Percentiles rank a stretch among this genome's conserved stretches.
Evolutionary conservation across 2,329 filamentous ascomycete species (phyloP).

Genomic region (Bisporella sp.): DNA sequence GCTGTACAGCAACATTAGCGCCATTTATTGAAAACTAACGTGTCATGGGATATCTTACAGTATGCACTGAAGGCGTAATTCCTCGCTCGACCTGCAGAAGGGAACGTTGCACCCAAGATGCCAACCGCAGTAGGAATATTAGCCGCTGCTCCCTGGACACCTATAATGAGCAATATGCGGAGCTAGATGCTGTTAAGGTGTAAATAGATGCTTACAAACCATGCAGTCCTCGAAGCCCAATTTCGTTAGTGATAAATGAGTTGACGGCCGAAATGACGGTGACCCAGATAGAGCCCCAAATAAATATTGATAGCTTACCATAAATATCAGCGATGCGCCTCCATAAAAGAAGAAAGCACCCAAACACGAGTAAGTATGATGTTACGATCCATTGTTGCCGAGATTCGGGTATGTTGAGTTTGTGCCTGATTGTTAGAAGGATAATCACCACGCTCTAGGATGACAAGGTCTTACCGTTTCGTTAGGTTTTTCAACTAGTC

Average conservation of each 20-base stretch:
- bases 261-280: conserved; percentile 50
- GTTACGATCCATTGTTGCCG: conserved; percentile 29
- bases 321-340: conserved; percentile 45
- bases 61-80: conserved; percentile 65
- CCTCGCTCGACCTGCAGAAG: conserved; percentile 56
- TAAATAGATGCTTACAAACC: conserved; percentile 56
- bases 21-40: conserved; percentile 57
- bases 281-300: conserved; percentile 50
- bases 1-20: conserved; percentile 10
- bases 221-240: conserved; percentile 60
- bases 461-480: too few relatives aligned
- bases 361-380: conserved; percentile 35
- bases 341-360: conserved; percentile 40
- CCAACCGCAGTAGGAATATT: too few relatives aligned
- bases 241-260: conserved; percentile 59
- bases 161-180: conserved; percentile 13
- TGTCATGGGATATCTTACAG: conserved; percentile 54
- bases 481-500: too few relatives aligned
- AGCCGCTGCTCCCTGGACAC: conserved; percentile 57
- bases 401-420: conserved; percentile 21
- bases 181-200: neutral
- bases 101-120: conserved; percentile 64
- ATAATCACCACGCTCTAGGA: too few relatives aligned
- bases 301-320: conserved; percentile 38
- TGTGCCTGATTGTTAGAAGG: too few relatives aligned